Conservation (phyloP, 83 land plant genomes). For the Isoetes engelmannii region DNA sequence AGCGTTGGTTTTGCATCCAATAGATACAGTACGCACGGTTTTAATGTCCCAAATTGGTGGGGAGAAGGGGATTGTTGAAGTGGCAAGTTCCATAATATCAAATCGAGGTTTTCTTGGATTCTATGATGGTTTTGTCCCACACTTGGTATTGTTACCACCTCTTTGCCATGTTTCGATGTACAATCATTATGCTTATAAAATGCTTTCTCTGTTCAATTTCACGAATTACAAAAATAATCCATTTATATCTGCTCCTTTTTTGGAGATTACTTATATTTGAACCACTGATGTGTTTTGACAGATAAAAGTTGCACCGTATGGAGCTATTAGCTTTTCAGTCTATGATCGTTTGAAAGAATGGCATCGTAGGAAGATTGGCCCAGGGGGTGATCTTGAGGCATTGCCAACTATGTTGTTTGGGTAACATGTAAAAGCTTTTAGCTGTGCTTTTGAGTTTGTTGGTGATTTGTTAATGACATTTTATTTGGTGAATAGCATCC, state of each 20-base stretch:
- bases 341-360: conserved; percentile 15
- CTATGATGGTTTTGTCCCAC: conserved; percentile 15
- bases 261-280: neutral
- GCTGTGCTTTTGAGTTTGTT: neutral
- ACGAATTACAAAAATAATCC: neutral
- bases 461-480: neutral
- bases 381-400: conserved; percentile 16
- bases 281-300: neutral
- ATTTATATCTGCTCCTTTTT: neutral
- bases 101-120: conserved; percentile 13
- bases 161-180: too few species aligned
- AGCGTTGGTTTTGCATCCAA: conserved; percentile 13
- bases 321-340: conserved; percentile 13
- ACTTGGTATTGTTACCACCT: conserved; percentile 10
- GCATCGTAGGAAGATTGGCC: conserved; percentile 16
- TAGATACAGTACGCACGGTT: conserved; percentile 18
- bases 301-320: conserved; percentile 20
- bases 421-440: conserved; percentile 3
- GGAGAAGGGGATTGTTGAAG: neutral
- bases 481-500: neutral
- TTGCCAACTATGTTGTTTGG: conserved; percentile 7
- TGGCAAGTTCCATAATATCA: conserved; percentile 7
- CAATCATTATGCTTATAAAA: too few species aligned
- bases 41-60: conserved; percentile 7
- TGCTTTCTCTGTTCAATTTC: too few species aligned